phyloP scores from a whole-genome alignment of 2,329 filamentous ascomycete species.

The Colletotrichum filicis region DNA sequence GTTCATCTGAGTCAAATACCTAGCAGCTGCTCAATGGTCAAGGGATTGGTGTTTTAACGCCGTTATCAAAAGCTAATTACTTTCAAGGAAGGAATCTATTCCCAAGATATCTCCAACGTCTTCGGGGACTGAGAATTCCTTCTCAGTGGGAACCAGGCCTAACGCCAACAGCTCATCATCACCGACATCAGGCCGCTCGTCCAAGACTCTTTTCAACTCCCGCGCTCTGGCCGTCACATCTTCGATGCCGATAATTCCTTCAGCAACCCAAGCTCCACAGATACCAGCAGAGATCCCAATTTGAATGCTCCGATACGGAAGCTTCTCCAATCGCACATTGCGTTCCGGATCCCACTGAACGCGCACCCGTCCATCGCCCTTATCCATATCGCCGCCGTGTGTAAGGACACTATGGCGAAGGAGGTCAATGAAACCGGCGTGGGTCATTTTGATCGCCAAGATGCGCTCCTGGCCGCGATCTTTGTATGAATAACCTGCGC shows the following conservation, averaged over 20 bases:
- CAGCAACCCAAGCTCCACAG: slow-evolving; percentile 56
- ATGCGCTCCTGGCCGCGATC: slow-evolving; percentile 64
- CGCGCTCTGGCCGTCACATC: slow-evolving; percentile 67
- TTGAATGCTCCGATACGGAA: slow-evolving; percentile 68
- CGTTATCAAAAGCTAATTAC: not conserved
- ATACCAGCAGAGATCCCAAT: slow-evolving; percentile 65
- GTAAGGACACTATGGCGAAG: slow-evolving; percentile 41
- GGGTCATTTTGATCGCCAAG: slow-evolving; percentile 66
- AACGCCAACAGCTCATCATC: slow-evolving; percentile 48
- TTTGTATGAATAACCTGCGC: slow-evolving; percentile 69
- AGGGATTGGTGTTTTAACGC: not conserved
- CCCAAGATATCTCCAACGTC: slow-evolving; percentile 45
- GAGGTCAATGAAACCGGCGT: slow-evolving; percentile 59
- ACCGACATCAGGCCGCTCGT: slow-evolving; percentile 49
- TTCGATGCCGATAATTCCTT: slow-evolving; percentile 65
- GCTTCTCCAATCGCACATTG: slow-evolving; percentile 52
- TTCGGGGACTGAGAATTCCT: slow-evolving; percentile 52
- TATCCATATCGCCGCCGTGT: not conserved
- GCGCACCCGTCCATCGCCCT: slow-evolving; percentile 50
- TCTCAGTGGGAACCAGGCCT: slow-evolving; percentile 57
- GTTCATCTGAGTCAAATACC: not conserved
- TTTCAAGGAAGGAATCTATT: slow-evolving; percentile 40
- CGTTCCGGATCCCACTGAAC: slow-evolving; percentile 75
- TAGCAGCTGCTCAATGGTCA: too few species aligned
- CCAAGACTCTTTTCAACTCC: slow-evolving; percentile 57